Evolutionary conservation across 129 eudicot species (phyloP), one percentile per base, ranked within the genome.

Genomic region (Escallonia herrerae): DNA sequence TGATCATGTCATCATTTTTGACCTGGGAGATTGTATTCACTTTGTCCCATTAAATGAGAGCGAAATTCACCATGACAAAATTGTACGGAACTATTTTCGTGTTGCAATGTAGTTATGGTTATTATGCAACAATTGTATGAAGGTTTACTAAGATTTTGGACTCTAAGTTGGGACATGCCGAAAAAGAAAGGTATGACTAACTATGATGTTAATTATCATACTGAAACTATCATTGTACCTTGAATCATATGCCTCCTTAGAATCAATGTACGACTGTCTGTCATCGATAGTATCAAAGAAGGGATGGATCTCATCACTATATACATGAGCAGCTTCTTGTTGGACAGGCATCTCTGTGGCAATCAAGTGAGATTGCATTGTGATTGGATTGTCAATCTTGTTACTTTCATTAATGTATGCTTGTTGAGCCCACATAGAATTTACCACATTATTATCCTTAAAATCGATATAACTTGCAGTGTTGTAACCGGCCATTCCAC

Each of bases 271-370:
- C 7, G 95, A 91, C 48, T 87, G 95, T 47, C 86, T 82, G 65
- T 91, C 97, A 75, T 87, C 93, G 56, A 91, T 84, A 0, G 87
- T 81, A 65, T 91, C 96, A 39, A 87, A 87, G 62, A 84, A 83
- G 2, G 87, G 84, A 63, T 81, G 83, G 49, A 89, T 81, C 73
- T 86, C 95, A 61, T 85, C 87, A 43, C 80, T 84, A 51, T 85
- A 87, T 48, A 80, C 88, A 62, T 62, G 61, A 8, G 68, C 74
- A 58, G 83, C 95, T 40, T 82, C 84, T 41, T 82, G 83, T 6
- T 80, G 33, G 33, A 51, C 41, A 49, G 68, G 8, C 12, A 73
- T 69, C 33, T 72, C 78, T 7, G 79, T 61, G 57, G 69, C 56
- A 46, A 71, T 65, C 74, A 81, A 4, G 40, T 89, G 82, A n/a